Evolutionary conservation across 768 basidiomycete genomes (phyloP).

Genomic region (Rhodotorula sphaerocarpa): DNA sequence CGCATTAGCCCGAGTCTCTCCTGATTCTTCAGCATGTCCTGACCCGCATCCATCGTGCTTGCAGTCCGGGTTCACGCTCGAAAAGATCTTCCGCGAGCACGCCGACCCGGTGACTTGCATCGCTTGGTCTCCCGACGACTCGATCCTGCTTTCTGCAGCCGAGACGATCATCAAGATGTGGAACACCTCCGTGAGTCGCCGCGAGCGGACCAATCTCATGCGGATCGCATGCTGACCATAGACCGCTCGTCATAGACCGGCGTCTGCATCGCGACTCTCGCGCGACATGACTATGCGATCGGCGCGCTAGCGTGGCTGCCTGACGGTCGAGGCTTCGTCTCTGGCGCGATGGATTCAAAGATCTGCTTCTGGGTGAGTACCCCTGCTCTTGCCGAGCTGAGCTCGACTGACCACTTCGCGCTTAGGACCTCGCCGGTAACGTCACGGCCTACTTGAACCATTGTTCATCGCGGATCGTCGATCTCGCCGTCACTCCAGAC

Average conservation of each 20-base stretch:
- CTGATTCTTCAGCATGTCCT: too few relatives aligned
- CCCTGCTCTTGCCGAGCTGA: not conserved
- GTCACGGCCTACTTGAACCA: slow-evolving; percentile 61
- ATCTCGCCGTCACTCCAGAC: slow-evolving; percentile 79
- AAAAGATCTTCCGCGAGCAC: slow-evolving; percentile 58
- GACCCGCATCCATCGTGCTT: not conserved
- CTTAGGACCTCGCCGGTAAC: slow-evolving; percentile 66
- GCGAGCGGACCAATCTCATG: not conserved
- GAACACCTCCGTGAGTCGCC: slow-evolving; percentile 63
- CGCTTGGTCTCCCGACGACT: slow-evolving; percentile 88
- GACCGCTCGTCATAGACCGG: slow-evolving; percentile 54
- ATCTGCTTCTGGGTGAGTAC: slow-evolving; percentile 67
- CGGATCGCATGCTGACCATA: not conserved
- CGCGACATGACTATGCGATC: slow-evolving; percentile 75
- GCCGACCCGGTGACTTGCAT: slow-evolving; percentile 67
- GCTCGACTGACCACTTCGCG: slow-evolving; percentile 12
- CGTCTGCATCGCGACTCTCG: slow-evolving; percentile 53
- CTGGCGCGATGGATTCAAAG: slow-evolving; percentile 74
- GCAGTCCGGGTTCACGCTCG: slow-evolving; percentile 54
- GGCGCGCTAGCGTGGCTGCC: slow-evolving; percentile 81
- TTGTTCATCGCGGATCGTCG: slow-evolving; percentile 70
- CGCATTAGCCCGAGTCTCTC: slow-evolving; percentile 40
- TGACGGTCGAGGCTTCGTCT: slow-evolving; percentile 81
- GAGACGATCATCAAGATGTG: slow-evolving; percentile 79
- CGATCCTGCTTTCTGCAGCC: slow-evolving; percentile 69